A percentile compares a stretch with the other conserved stretches of the same genome.
Conservation (phyloP, 345 rosid genomes). For the Rhizophora apiculata region DNA sequence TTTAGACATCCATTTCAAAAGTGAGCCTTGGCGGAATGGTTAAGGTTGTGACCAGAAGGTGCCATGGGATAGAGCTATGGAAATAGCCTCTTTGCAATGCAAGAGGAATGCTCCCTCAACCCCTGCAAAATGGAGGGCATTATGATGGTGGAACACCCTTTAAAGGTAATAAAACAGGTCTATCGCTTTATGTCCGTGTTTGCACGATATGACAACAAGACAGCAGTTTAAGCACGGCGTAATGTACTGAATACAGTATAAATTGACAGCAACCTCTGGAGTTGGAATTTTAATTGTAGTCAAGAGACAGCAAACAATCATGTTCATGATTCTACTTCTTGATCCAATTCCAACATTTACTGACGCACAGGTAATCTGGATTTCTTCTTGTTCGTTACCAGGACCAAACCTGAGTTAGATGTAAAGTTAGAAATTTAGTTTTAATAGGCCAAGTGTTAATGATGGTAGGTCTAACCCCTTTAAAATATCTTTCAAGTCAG, state of each 20-base stretch:
- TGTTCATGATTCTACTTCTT: neutral
- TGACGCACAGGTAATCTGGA: neutral
- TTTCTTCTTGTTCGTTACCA: neutral
- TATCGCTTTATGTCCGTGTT: neutral
- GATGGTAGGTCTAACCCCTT: too few relatives aligned
- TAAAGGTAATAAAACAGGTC: neutral
- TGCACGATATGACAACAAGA: neutral
- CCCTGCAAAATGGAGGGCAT: too few relatives aligned
- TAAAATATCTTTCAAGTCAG: too few relatives aligned
- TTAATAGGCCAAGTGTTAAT: too few relatives aligned
- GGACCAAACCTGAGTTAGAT: neutral
- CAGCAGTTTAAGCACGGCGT: neutral
- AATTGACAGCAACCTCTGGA: neutral
- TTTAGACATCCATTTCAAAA: too few relatives aligned
- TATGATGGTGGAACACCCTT: too few relatives aligned
- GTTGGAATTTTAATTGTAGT: neutral
- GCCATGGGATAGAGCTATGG: too few relatives aligned
- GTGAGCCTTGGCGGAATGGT: too few relatives aligned
- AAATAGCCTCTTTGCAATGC: too few relatives aligned
- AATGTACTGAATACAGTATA: neutral
- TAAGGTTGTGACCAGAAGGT: too few relatives aligned
- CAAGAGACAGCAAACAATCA: neutral
- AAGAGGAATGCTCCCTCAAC: too few relatives aligned
- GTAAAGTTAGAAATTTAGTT: neutral
- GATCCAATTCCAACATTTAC: neutral